phyloP scores from a whole-genome alignment of 345 rosid genomes.

The Populus tremula region DNA sequence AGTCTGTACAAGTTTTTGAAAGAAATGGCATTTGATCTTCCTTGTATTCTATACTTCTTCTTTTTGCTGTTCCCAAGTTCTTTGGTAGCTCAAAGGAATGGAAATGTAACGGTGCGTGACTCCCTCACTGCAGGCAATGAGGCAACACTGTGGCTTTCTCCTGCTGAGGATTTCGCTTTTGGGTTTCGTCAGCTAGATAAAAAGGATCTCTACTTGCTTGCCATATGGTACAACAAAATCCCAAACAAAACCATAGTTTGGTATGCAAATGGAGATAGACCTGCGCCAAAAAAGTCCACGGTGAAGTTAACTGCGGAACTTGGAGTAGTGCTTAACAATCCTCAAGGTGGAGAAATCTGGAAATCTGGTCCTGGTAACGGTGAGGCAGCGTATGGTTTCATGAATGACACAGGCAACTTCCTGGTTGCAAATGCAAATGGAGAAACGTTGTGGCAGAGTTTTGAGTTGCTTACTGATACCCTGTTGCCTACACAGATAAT shows the following conservation, averaged over 20 bases:
- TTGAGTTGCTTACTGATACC: neutral
- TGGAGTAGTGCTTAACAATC: neutral
- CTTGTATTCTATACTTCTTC: too few relatives aligned
- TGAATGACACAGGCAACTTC: neutral
- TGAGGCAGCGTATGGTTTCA: neutral
- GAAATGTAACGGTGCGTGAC: neutral
- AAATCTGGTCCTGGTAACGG: neutral
- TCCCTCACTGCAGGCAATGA: neutral
- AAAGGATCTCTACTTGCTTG: neutral
- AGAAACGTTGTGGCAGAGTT: slow-evolving; percentile 3
- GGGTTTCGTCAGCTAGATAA: neutral
- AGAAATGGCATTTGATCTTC: too few relatives aligned
- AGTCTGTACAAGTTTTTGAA: too few relatives aligned
- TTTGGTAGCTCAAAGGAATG: neutral
- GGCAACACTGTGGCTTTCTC: neutral
- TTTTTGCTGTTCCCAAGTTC: too few relatives aligned
- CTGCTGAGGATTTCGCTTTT: neutral
- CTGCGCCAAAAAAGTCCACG: neutral
- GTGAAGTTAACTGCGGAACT: neutral
- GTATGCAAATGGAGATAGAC: neutral
- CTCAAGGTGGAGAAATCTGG: neutral
- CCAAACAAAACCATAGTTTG: neutral
- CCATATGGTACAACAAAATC: neutral
- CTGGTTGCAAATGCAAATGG: neutral
- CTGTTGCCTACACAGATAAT: slow-evolving; percentile 2